Evolutionary conservation across 129 eudicot species (phyloP).

Genomic region (Flaveria linearis): DNA sequence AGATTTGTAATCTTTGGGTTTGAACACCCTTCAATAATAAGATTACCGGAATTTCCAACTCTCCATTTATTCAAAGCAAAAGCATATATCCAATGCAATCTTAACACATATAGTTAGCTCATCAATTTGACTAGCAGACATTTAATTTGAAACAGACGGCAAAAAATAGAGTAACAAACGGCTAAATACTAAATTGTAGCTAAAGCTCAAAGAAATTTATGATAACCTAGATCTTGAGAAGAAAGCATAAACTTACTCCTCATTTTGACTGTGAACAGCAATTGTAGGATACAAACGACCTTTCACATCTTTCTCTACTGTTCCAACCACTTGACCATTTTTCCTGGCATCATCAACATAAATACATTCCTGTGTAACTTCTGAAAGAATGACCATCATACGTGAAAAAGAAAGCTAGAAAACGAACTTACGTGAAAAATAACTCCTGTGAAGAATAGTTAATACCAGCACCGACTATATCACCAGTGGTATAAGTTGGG

Average conservation of each 20-base stretch:
- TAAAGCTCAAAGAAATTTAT: background rate
- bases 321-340: constrained; percentile 75
- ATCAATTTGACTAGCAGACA: constrained; percentile 5
- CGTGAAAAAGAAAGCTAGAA: constrained; percentile 6
- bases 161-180: background rate
- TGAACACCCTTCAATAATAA: too few species aligned
- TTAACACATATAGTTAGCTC: background rate
- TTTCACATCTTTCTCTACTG: constrained; percentile 61
- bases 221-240: background rate
- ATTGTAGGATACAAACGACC: constrained; percentile 80
- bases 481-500: constrained; percentile 67
- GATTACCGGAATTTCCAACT: too few species aligned
- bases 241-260: constrained; percentile 69
- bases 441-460: constrained; percentile 65
- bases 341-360: constrained; percentile 52
- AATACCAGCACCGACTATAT: constrained; percentile 86
- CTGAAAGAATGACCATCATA: constrained; percentile 5
- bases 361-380: constrained; percentile 7
- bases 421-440: constrained; percentile 78
- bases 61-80: background rate
- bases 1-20: too few species aligned
- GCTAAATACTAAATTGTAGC: background rate
- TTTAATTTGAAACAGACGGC: background rate
- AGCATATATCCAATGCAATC: constrained; percentile 9
- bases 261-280: constrained; percentile 93